Percentiles rank a stretch among this genome's conserved stretches.
phyloP scores from a whole-genome alignment of 2,329 filamentous ascomycete species.

The Apiospora marii region DNA sequence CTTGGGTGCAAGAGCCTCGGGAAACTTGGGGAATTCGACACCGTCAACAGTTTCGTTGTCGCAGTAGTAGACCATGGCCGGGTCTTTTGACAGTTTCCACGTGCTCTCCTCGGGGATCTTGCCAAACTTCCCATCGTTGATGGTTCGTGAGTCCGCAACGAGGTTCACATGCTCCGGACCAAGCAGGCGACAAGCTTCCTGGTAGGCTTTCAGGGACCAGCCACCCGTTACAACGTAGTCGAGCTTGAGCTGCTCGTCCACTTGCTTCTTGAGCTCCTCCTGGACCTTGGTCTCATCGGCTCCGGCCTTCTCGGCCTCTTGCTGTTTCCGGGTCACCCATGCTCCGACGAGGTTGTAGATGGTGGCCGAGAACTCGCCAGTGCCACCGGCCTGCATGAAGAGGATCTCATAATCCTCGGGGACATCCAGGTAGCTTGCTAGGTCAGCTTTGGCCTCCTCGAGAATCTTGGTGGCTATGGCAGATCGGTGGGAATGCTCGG shows the following conservation, averaged over 20 bases:
- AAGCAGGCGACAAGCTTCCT: conserved; percentile 81
- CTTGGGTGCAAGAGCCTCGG: conserved; percentile 65
- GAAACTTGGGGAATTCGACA: conserved; percentile 84
- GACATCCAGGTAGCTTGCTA: conserved; percentile 79
- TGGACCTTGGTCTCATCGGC: conserved; percentile 61
- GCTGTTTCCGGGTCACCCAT: conserved; percentile 78
- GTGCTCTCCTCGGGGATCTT: conserved; percentile 78
- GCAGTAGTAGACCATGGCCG: conserved; percentile 86
- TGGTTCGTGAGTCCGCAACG: conserved; percentile 70
- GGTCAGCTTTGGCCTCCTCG: conserved; percentile 76
- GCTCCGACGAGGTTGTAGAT: conserved; percentile 84
- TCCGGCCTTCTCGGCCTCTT: conserved; percentile 63
- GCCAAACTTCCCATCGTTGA: conserved; percentile 84
- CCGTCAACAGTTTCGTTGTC: conserved; percentile 93
- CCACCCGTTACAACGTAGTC: conserved; percentile 92
- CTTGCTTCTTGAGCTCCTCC: conserved; percentile 66
- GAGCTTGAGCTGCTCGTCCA: conserved; percentile 76
- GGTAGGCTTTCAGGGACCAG: conserved; percentile 89
- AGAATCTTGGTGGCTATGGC: conserved; percentile 80
- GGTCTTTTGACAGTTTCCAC: conserved; percentile 76
- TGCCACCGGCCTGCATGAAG: conserved; percentile 88
- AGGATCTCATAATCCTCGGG: conserved; percentile 83
- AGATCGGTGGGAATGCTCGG: conserved; percentile 91
- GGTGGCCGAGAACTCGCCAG: conserved; percentile 83
- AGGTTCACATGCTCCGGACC: conserved; percentile 84